Evolutionary conservation across 768 basidiomycete species (phyloP).

Genomic region (Piloderma croceum): DNA sequence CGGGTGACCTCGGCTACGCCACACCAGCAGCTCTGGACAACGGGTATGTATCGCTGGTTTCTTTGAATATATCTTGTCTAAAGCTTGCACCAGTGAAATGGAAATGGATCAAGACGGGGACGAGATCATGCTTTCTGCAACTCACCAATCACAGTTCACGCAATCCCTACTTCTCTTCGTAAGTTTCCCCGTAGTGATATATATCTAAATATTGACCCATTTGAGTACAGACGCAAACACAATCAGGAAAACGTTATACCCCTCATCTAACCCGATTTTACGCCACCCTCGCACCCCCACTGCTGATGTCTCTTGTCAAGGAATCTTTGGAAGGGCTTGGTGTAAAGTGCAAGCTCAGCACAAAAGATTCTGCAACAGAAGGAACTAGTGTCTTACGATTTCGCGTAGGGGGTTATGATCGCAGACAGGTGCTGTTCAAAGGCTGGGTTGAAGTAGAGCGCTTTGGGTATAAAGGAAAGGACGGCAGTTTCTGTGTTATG

Average conservation of each 20-base stretch:
- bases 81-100: conserved; percentile 16
- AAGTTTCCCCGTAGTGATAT: conserved; percentile 24
- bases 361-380: conserved; percentile 2
- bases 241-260: conserved; percentile 63
- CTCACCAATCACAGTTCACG: conserved; percentile 67
- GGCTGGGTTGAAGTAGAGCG: conserved; percentile 71
- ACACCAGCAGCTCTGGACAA: conserved; percentile 42
- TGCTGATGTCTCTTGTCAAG: conserved; percentile 49
- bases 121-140: conserved; percentile 51
- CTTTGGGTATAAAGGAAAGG: conserved; percentile 42
- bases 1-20: conserved; percentile 73
- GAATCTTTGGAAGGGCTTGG: conserved; percentile 44
- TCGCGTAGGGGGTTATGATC: conserved; percentile 67
- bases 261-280: conserved; percentile 83
- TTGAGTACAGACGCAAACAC: conserved; percentile 70
- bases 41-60: conserved; percentile 23
- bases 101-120: conserved; percentile 53
- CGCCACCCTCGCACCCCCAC: conserved; percentile 46
- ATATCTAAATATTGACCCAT: too few relatives aligned
- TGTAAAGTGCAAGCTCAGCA: conserved; percentile 45
- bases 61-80: background rate
- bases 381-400: conserved; percentile 28
- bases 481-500: conserved; percentile 68
- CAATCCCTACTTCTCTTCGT: conserved; percentile 80
- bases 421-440: conserved; percentile 57